Evolutionary conservation across 805 yeast genomes (phyloP).

Genomic region (Wickerhamiella azyma): DNA sequence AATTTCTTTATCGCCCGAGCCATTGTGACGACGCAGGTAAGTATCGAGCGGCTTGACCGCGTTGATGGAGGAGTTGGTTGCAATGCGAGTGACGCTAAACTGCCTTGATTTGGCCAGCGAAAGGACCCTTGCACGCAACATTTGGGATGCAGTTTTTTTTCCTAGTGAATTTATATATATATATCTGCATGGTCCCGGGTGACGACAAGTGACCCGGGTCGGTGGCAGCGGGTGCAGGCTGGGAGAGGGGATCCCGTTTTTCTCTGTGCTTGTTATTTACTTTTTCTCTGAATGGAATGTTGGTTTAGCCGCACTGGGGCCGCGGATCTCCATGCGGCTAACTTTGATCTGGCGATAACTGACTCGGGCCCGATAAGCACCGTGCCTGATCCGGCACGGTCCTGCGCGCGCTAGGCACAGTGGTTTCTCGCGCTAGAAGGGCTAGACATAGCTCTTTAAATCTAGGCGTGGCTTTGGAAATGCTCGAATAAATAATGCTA

Average conservation of each 20-base stretch:
- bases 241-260: no score
- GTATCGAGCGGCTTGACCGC: slow-evolving; percentile 45
- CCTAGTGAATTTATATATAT: not conserved
- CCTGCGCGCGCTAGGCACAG: no score
- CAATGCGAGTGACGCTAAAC: not conserved
- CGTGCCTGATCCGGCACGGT: no score
- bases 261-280: no score
- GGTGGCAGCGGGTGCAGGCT: not conserved
- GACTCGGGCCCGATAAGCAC: not conserved
- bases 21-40: slow-evolving; percentile 82
- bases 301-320: no score
- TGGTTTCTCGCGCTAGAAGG: no score
- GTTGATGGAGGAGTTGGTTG: not conserved
- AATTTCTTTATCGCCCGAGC: slow-evolving; percentile 57
- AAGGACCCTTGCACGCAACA: not conserved
- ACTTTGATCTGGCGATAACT: not conserved
- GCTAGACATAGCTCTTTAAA: no score
- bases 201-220: not conserved
- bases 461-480: no score
- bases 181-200: not conserved
- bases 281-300: no score
- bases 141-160: not conserved
- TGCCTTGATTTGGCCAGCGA: not conserved
- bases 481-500: not conserved
- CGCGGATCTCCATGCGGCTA: no score